Evolutionary conservation across 2,329 filamentous ascomycete genomes (phyloP).

Genomic region (Exophiala spinifera): DNA sequence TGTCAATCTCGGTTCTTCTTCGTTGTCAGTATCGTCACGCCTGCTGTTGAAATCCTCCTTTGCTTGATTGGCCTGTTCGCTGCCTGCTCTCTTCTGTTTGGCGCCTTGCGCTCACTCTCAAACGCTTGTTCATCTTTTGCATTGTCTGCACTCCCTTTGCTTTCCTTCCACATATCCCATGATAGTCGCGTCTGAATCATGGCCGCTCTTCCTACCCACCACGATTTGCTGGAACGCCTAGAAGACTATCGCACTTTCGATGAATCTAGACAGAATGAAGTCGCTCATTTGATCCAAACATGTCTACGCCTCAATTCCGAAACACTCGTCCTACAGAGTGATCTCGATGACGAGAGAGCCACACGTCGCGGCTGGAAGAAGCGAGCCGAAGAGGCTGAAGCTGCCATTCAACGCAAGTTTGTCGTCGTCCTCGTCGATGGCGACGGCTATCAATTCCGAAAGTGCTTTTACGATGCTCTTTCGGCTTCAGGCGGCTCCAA

Average conservation of each 20-base stretch:
- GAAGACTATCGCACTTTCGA: constrained; percentile 18
- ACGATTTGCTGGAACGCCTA: constrained; percentile 10
- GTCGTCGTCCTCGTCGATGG: constrained; percentile 61
- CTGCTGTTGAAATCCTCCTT: neutral
- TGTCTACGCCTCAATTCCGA: constrained; percentile 13
- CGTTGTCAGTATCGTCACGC: neutral
- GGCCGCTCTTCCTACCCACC: constrained; percentile 6
- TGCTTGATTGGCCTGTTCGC: neutral
- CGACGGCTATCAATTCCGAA: constrained; percentile 58
- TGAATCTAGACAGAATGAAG: constrained; percentile 18
- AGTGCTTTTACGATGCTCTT: constrained; percentile 47
- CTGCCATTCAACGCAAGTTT: constrained; percentile 47
- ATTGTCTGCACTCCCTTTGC: neutral
- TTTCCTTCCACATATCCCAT: neutral
- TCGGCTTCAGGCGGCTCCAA: constrained; percentile 51
- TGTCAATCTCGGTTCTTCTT: too few species aligned
- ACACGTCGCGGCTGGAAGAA: constrained; percentile 20
- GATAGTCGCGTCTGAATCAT: neutral
- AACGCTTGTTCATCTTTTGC: too few species aligned
- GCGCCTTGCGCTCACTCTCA: too few species aligned
- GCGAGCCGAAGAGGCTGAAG: constrained; percentile 20
- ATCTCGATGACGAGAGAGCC: constrained; percentile 33
- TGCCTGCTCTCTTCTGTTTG: neutral
- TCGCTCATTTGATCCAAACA: constrained; percentile 16
- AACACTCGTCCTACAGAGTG: constrained; percentile 25